Base-by-base conservation (phyloP, 2,329 filamentous ascomycete genomes). In the Sclerotiophoma versabilis region DNA sequence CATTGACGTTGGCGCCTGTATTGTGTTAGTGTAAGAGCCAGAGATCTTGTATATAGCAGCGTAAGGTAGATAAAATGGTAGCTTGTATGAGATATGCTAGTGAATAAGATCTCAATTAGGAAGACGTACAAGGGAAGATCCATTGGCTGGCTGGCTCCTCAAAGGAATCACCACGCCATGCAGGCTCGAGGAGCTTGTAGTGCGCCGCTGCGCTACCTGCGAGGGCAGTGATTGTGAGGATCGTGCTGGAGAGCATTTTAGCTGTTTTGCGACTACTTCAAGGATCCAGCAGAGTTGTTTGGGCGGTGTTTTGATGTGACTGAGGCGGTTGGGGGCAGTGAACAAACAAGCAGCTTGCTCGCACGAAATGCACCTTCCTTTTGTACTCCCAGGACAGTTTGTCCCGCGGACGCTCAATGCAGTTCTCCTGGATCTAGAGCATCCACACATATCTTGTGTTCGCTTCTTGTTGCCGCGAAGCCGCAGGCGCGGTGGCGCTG, bases 111-210 rank as follows among this genome's bases (percentile, higher is more conserved):
- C n/a, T n/a, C n/a, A n/a, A n/a, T n/a, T n/a, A n/a, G n/a, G n/a
- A n/a, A n/a, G n/a, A n/a, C 65, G 19, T 63, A 77, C 77, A 79
- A 20, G 76, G 77, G 36, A 72, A 77, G 26, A 61, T 64, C 61
- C 70, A 79, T 54, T 79, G 77, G 26, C 72, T 76, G 14, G 72
- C 65, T 3, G 58, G 61, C 8, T 54, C 63, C 6, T 51, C 58
- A 51, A 78, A 78, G 6, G 77, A 79, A 52, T 76, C 67, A 26
- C 75, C 77, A 49, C 77, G 73, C 77, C 77, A 79, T 53, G 52
- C 52, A 6, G 78, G 78, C 53, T 72, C 75, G 15, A 75, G 59
- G 32, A 80, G 69, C 19, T 62, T 62, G 73, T 79, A 80, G 61
- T 80, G 78, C 4, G 78, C 77, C 5, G 75, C 68, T 20, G 72